These are phyloP conservation scores for Leccinum aurantiacum DNA, from an alignment of 768 basidiomycete genomes.

Conservation along the genomic window DNA sequence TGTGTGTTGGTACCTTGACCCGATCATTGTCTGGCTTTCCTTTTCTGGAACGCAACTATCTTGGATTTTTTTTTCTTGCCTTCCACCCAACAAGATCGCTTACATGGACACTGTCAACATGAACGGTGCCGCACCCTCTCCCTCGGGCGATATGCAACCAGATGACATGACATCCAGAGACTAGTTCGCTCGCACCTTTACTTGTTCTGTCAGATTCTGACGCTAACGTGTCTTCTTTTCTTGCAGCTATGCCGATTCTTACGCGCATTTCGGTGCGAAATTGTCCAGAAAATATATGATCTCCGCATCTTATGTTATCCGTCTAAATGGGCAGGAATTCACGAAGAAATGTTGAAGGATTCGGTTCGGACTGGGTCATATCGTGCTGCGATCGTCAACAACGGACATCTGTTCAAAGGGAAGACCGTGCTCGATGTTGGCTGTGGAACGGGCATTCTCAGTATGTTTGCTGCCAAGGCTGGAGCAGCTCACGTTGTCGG, in stretches of 20 bases:
- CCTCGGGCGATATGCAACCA: slow-evolving; percentile 18
- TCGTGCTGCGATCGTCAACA: slow-evolving; percentile 91
- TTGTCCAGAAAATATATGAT: slow-evolving; percentile 6
- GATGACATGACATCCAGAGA: slow-evolving; percentile 81
- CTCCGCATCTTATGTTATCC: slow-evolving; percentile 4
- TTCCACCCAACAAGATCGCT: not conserved
- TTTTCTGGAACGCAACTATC: slow-evolving; percentile 5
- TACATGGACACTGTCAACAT: slow-evolving; percentile 18
- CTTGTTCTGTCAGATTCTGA: slow-evolving; percentile 38
- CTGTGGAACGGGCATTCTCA: slow-evolving; percentile 96
- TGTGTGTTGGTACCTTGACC: slow-evolving; percentile 10
- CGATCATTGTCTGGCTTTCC: slow-evolving; percentile 14
- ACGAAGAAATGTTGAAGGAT: slow-evolving; percentile 99
- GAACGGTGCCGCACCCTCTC: slow-evolving; percentile 33
- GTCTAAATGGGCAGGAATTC: slow-evolving; percentile 64
- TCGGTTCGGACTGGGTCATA: slow-evolving; percentile 93
- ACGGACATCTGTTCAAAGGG: slow-evolving; percentile 91
- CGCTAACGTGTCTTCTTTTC: slow-evolving; percentile 34
- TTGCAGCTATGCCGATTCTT: slow-evolving; percentile 89
- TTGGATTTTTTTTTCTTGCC: slow-evolving; percentile 3
- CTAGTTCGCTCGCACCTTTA: slow-evolving; percentile 62
- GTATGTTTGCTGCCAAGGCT: slow-evolving; percentile 97
- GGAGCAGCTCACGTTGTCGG: slow-evolving; percentile 94
- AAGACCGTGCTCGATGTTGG: slow-evolving; percentile 98
- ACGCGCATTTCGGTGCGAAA: slow-evolving; percentile 84